Evolutionary conservation across 495 filamentous ascomycete species (phyloP), one percentile per base, ranked within the genome.

Genomic region (Trichoderma virens): DNA sequence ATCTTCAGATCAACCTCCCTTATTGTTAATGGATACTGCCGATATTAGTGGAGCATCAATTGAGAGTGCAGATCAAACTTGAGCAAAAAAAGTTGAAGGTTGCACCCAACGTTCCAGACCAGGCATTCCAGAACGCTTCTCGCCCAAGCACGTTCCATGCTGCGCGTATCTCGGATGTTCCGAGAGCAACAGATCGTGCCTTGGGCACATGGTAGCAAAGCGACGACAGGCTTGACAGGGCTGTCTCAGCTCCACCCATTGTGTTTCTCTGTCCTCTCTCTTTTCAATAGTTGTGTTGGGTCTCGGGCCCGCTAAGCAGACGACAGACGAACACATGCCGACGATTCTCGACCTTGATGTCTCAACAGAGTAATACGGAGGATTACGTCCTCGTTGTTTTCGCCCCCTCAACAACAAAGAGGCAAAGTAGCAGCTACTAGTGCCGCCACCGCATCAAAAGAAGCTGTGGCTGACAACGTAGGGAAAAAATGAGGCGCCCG

Each of bases 81-180:
- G n/a, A n/a, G n/a, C 45, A 51, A 16, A 25, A n/a, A 0, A 20
- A 25, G n/a, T 20, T 51, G 20, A 25, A 51, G 20, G 20, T 51
- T 51, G 45, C 45, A 20, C 23, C 45, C 45, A 51, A n/a, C 45
- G 45, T 20, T 51, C 45, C 45, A 51, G n/a, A n/a, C n/a, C n/a
- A n/a, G n/a, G 45, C 45, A 51, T 51, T 51, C 45, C 45, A 51
- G n/a, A 51, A n/a, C 18, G 16, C 45, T 51, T 51, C 45, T 51
- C n/a, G 38, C 18, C 18, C 11, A 18, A 11, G 18, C 38, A 41
- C 18, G 38, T 41, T 41, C 38, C 38, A 18, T 35, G 5, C 34
- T 35, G 38, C 14, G 14, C 13, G 38, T n/a, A n/a, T n/a, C n/a
- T 16, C 38, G 38, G 38, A 41, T 41, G 14, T 11, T 41, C 38